Base-by-base conservation (phyloP, 805 yeast genomes). In the Candida hispaniensis region DNA sequence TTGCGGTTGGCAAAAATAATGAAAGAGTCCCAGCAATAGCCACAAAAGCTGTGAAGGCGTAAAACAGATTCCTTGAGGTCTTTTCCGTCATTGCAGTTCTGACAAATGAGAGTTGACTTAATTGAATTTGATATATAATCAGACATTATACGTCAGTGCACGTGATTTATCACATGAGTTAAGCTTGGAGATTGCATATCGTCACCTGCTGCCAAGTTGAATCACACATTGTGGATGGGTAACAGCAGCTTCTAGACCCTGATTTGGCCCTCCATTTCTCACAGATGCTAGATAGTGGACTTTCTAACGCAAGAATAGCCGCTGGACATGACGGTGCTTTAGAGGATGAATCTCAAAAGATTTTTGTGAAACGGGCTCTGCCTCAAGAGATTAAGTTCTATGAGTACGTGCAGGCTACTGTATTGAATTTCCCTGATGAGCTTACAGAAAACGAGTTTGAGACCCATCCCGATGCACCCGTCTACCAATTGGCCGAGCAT, bases 251-350 rank as follows among this genome's bases (percentile, higher is more conserved):
- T 11, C 14, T n/a, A 6, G 25, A 7, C 25, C 10, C 9, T 6
- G 10, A 14, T 22, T 6, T 22, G 25, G 25, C 25, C 10, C 7
- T 7, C 13, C 14, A 7, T 32, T 32, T 10, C 28, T 32, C 25
- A 32, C 36, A 8, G 26, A 16, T 20, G 9, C 23, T 16, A 11
- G 25, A 30, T 14, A 12, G 15, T 13, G n/a, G 9, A 13, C 34
- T 21, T 11, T n/a, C 17, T 4, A 18, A 28, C 10, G 55, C 53
- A 38, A 81, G 79, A 49, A 79, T 75, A 56, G 97, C 91, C 3
- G 97, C 96, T 0, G 98, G 98, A 5, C 98, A 88, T 49, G 80
- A 66, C 5, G 97, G 94, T 0, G 69, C 79, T 3, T 46, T 82
- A 36, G 68, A 71, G 7, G 73, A 73, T 43, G 66, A 54, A 5